phyloP scores from a whole-genome alignment of 805 yeast genomes.

The Jamesozyma piceae region DNA sequence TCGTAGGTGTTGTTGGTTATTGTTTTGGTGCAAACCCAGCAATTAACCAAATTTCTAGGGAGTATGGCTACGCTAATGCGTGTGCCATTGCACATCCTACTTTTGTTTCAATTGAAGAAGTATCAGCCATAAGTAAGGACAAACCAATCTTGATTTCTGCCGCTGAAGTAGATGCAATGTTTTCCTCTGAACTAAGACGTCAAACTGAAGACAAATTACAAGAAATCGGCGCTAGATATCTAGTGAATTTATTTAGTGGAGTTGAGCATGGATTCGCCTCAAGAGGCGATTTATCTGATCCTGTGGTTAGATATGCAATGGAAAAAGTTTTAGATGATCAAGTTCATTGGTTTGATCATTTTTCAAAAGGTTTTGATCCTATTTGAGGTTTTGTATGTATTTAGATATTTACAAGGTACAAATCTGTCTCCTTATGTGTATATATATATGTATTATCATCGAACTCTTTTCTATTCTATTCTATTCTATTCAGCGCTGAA shows the following conservation, averaged over 20 bases:
- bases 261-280: conserved; percentile 71
- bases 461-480: too few relatives aligned
- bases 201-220: conserved; percentile 50
- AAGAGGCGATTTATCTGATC: conserved; percentile 58
- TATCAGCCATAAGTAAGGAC: conserved; percentile 41
- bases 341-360: conserved; percentile 25
- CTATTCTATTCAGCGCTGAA: conserved; percentile 5
- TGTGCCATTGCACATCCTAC: conserved; percentile 85
- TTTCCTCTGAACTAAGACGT: conserved; percentile 54
- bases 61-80: conserved; percentile 37
- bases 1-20: conserved; percentile 58
- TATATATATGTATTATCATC: background rate
- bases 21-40: conserved; percentile 78
- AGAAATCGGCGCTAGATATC: conserved; percentile 47
- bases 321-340: conserved; percentile 48
- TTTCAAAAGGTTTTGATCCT: conserved; percentile 5
- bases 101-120: conserved; percentile 54
- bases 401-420: background rate
- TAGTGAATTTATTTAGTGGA: conserved; percentile 52
- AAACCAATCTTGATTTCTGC: conserved; percentile 62
- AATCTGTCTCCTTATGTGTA: too few relatives aligned
- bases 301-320: conserved; percentile 51
- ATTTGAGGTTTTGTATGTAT: background rate
- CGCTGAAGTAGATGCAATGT: conserved; percentile 61
- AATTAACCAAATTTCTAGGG: conserved; percentile 37